phyloP scores from a whole-genome alignment of 805 yeast species.

The Tetrapisispora fleetii region DNA sequence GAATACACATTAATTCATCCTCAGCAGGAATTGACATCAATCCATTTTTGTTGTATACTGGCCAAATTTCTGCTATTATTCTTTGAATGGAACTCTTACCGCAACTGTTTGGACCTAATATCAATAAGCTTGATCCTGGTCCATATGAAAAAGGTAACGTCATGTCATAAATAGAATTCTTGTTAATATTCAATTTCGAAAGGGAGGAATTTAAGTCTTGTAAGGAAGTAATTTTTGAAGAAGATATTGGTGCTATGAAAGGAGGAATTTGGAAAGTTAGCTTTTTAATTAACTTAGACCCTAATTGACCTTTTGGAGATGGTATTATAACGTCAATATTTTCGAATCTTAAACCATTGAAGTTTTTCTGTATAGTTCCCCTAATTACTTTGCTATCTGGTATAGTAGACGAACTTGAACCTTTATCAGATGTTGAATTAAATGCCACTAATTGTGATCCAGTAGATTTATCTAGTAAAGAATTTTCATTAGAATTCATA shows the following conservation, averaged over 20 bases:
- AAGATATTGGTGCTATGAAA: conserved; percentile 11
- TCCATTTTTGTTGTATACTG: conserved; percentile 61
- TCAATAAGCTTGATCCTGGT: conserved; percentile 56
- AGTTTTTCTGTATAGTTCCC: conserved; percentile 74
- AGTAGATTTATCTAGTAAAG: background rate
- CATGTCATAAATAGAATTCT: conserved; percentile 10
- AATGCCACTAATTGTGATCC: background rate
- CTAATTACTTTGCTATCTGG: conserved; percentile 37
- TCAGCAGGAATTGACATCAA: conserved; percentile 68
- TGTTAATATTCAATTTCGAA: conserved; percentile 1
- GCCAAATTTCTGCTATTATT: conserved; percentile 85
- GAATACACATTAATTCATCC: conserved; percentile 63
- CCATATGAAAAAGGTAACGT: conserved; percentile 23
- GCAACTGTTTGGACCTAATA: conserved; percentile 79
- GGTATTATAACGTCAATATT: conserved; percentile 78
- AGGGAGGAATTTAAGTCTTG: conserved; percentile 23
- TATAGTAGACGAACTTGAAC: background rate
- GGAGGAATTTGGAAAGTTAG: conserved; percentile 45
- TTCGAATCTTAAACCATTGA: conserved; percentile 73
- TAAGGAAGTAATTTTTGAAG: conserved; percentile 27
- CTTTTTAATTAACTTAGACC: conserved; percentile 50
- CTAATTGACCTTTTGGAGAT: conserved; percentile 47
- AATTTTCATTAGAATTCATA: background rate
- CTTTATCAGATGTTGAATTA: background rate
- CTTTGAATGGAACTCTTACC: conserved; percentile 86